A percentile compares a stretch with the other conserved stretches of the same genome.
Evolutionary conservation across 306 rosid genomes (phyloP).

Genomic region (Prunus mongolica): DNA sequence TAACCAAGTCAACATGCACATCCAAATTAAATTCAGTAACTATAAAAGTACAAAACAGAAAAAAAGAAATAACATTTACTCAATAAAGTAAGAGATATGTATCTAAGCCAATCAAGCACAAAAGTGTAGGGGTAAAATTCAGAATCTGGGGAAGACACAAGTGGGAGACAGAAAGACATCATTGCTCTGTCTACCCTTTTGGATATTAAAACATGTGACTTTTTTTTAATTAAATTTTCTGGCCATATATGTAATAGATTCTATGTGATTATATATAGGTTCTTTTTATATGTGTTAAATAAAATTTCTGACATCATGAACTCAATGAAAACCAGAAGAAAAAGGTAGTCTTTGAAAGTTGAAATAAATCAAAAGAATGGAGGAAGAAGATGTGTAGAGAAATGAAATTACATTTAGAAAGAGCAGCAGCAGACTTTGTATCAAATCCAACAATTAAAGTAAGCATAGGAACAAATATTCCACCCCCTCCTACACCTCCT

Average conservation of each 20-base stretch:
- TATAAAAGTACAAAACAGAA: background rate
- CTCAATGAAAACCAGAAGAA: background rate
- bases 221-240: background rate
- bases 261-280: background rate
- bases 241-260: background rate
- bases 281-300: background rate
- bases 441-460: constrained; percentile 84
- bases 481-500: constrained; percentile 97
- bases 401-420: constrained; percentile 66
- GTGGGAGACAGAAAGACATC: background rate
- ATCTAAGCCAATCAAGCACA: background rate
- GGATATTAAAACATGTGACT: background rate
- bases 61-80: background rate
- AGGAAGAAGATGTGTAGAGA: background rate
- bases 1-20: background rate
- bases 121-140: background rate
- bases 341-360: background rate
- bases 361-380: background rate
- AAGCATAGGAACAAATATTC: constrained; percentile 96
- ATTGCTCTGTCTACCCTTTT: background rate
- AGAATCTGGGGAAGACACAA: background rate
- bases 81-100: background rate
- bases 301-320: background rate
- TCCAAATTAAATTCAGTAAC: background rate
- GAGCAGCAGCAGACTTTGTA: constrained; percentile 92